These are phyloP conservation scores for Mycena galopus DNA, from an alignment of 768 basidiomycete genomes.

Conservation along the genomic window DNA sequence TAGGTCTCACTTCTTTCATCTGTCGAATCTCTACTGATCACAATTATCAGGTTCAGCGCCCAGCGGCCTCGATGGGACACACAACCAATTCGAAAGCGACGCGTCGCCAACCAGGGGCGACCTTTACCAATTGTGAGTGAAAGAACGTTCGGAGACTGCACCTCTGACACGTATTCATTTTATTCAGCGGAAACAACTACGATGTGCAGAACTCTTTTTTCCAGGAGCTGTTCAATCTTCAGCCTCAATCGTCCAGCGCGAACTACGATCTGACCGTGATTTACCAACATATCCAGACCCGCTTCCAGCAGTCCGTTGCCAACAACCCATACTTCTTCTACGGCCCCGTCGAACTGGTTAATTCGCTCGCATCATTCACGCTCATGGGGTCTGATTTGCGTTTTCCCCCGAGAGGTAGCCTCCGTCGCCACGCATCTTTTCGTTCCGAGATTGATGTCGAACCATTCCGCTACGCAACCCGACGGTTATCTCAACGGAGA, in stretches of 20 bases:
- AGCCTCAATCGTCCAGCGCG: background rate
- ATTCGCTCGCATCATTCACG: background rate
- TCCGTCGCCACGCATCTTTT: background rate
- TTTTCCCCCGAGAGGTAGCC: background rate
- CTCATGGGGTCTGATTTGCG: background rate
- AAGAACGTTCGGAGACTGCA: background rate
- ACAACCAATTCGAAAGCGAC: constrained; percentile 15
- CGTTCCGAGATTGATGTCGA: background rate
- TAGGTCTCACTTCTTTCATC: background rate
- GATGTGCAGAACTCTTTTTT: background rate
- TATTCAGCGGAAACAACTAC: background rate
- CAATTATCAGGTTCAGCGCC: background rate
- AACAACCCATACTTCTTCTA: constrained; percentile 6
- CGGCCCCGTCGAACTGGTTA: background rate
- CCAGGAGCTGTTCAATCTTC: background rate
- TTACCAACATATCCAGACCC: background rate
- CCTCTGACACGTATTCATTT: background rate
- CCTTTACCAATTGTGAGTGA: background rate
- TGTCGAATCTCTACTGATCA: background rate
- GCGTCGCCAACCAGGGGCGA: background rate
- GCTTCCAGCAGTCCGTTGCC: background rate
- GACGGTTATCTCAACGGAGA: background rate
- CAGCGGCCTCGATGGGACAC: background rate
- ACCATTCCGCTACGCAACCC: background rate
- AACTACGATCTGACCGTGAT: background rate